A percentile compares a stretch with the other conserved stretches of the same genome.
phyloP scores from a whole-genome alignment of 805 yeast species.

The Diddensiella caesifluorescens region DNA sequence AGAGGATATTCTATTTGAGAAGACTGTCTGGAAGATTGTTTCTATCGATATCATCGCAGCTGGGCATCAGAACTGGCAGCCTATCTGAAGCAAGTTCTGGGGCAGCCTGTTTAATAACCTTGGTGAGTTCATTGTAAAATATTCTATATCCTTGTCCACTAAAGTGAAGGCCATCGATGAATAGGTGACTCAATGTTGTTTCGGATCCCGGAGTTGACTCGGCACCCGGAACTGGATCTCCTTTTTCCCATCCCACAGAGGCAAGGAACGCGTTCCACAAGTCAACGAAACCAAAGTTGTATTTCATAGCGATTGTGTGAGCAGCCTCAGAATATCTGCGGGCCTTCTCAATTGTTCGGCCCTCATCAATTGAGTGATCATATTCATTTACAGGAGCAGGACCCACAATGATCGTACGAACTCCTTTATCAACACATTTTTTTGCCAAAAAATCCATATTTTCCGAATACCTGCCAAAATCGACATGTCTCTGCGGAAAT shows the following conservation, averaged over 20 bases:
- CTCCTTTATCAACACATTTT: constrained; percentile 37
- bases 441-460: constrained; percentile 46
- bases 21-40: background rate
- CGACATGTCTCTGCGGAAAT: constrained; percentile 43
- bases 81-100: constrained; percentile 39
- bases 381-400: constrained; percentile 47
- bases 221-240: constrained; percentile 17
- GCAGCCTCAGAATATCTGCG: constrained; percentile 49
- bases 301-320: constrained; percentile 39
- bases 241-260: constrained; percentile 39
- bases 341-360: constrained; percentile 44
- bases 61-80: constrained; percentile 1
- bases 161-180: constrained; percentile 59
- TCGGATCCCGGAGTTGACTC: background rate
- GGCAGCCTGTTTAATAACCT: constrained; percentile 37
- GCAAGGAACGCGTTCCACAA: constrained; percentile 43
- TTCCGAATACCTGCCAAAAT: constrained; percentile 41
- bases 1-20: background rate
- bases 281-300: constrained; percentile 54
- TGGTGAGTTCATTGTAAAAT: constrained; percentile 40
- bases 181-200: constrained; percentile 26
- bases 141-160: constrained; percentile 49
- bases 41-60: constrained; percentile 5
- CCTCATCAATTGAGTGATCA: constrained; percentile 34
- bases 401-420: constrained; percentile 54